Percentiles rank a stretch among this genome's conserved stretches.
Conservation (phyloP, 176 grass and related monocot genomes). For the Aegilops bicornis region DNA sequence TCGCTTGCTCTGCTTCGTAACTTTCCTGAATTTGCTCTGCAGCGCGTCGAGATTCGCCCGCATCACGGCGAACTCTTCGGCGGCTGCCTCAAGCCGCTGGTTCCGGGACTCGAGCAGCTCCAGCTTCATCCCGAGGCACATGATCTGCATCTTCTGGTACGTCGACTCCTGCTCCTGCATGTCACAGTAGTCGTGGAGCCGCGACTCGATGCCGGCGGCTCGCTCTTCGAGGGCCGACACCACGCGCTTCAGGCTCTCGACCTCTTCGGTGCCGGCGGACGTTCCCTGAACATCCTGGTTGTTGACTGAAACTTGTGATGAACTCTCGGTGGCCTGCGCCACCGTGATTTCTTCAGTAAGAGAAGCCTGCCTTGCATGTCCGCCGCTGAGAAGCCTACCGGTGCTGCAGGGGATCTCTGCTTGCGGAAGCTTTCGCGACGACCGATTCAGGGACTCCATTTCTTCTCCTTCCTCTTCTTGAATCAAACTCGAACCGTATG, state of each 20-base stretch:
- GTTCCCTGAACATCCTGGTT: conserved; percentile 13
- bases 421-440: background rate
- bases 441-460: conserved; percentile 11
- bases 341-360: conserved; percentile 24
- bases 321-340: background rate
- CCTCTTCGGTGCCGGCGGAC: conserved; percentile 21
- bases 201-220: conserved; percentile 35
- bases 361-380: conserved; percentile 24
- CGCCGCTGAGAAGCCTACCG: conserved; percentile 4
- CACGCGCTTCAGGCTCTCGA: conserved; percentile 46
- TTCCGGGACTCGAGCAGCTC: conserved; percentile 66
- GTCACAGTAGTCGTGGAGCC: conserved; percentile 65
- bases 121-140: conserved; percentile 82
- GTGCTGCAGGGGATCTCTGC: conserved; percentile 29
- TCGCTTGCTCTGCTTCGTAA: conserved; percentile 34
- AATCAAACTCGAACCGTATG: conserved; percentile 34
- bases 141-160: conserved; percentile 89
- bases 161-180: conserved; percentile 66
- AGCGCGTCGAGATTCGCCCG: conserved; percentile 33
- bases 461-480: conserved; percentile 40
- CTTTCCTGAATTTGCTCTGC: conserved; percentile 46
- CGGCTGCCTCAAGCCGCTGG: conserved; percentile 54
- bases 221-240: conserved; percentile 46
- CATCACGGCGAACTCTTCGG: conserved; percentile 32
- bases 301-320: conserved; percentile 10